Base-by-base conservation (phyloP, 306 rosid genomes). In the Sindora glabra region DNA sequence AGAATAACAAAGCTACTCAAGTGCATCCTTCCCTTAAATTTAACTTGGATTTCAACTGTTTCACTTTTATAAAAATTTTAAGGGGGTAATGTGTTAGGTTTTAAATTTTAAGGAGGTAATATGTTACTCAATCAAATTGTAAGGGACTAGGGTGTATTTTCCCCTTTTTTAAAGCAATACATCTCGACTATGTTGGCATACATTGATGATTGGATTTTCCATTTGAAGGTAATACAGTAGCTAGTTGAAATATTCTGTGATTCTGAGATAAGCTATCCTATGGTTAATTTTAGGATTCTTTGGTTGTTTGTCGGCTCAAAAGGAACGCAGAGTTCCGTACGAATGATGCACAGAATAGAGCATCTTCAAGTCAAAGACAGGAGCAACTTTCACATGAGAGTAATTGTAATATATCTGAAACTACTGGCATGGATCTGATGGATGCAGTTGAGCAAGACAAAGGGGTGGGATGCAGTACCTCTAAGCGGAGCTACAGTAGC, bases 241-340 rank as follows among this genome's bases (percentile, higher is more conserved):
- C 22, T n/a, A 34, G 34, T 36, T 48, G 9, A 25, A 2, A 37
- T 21, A 14, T 23, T 0, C 5, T 6, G 1, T 72, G 19, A n/a
- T n/a, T n/a, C n/a, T n/a, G n/a, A n/a, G n/a, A n/a, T n/a, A n/a
- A n/a, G n/a, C n/a, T n/a, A n/a, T n/a, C n/a, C n/a, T n/a, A n/a
- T n/a, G n/a, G n/a, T n/a, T n/a, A n/a, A n/a, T 66, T 40, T 48
- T 70, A 91, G 98, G 98, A 91, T 77, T 75, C 82, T 26, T 68
- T 85, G 80, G 96, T 91, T 0, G 77, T 91, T 57, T 91, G 96
- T 68, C 98, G 95, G 22, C 92, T 91, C 32, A 80, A 87, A 62
- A 91, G 63, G 82, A 91, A 91, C 74, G 26, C 67, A 5, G 89
- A 85, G 13, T 87, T 91, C 37, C 84, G 73, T 32, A 25, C 46